Evolutionary conservation across 331 rosid species (phyloP).

Genomic region (Malus hybrid): DNA sequence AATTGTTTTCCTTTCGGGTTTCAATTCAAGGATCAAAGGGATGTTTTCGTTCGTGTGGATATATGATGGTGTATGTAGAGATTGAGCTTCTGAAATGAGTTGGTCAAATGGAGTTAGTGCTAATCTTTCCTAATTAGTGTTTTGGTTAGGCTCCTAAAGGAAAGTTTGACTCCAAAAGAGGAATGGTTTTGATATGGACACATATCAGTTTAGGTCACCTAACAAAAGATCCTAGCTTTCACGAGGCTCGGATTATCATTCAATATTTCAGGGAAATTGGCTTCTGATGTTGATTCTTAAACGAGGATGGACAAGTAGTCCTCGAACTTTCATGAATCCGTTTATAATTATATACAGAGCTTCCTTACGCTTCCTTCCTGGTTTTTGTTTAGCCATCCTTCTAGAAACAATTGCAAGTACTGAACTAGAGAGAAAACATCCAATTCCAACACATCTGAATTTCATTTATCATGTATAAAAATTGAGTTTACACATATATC

Average conservation of each 20-base stretch:
- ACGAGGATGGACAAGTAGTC: no score
- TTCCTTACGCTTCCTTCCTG: no score
- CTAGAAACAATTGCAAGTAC: neutral
- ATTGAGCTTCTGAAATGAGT: slow-evolving; percentile 4
- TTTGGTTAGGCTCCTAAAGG: neutral
- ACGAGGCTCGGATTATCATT: neutral
- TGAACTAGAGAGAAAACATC: neutral
- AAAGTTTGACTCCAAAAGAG: neutral
- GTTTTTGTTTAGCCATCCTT: neutral
- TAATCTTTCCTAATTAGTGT: neutral
- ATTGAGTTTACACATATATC: neutral
- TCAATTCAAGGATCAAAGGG: neutral
- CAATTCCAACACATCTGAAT: neutral
- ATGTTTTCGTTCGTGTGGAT: neutral
- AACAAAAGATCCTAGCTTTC: neutral
- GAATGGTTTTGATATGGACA: neutral
- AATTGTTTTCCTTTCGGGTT: neutral
- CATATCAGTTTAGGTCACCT: neutral
- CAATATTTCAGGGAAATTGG: neutral
- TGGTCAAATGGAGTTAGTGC: neutral
- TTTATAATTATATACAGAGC: no score
- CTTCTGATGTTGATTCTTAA: no score
- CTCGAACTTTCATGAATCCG: no score
- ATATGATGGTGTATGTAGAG: neutral
- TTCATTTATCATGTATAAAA: neutral